These are phyloP conservation scores for Coix lacrymajobi DNA, from an alignment of 176 grass and related monocot genomes.

Conservation along the genomic window DNA sequence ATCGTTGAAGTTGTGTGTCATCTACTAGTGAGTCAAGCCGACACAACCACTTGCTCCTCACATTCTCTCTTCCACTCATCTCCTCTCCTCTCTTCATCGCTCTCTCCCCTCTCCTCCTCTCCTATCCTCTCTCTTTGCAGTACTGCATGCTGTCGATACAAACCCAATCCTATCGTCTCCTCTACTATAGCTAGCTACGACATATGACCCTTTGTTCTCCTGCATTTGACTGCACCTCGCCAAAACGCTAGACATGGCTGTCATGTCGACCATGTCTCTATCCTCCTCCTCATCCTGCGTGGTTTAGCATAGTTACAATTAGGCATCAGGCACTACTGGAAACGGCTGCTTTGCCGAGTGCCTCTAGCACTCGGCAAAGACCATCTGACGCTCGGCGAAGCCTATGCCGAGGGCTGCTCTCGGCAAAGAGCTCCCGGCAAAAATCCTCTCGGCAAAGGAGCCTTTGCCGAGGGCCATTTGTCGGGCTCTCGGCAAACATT, in stretches of 20 bases:
- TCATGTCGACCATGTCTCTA: too few species aligned
- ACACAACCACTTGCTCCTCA: background rate
- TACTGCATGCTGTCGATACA: background rate
- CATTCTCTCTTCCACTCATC: background rate
- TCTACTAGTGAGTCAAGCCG: background rate
- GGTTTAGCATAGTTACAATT: too few species aligned
- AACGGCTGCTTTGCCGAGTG: too few species aligned
- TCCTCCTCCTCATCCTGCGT: too few species aligned
- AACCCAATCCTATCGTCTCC: background rate
- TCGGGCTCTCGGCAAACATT: too few species aligned
- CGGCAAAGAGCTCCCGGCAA: too few species aligned
- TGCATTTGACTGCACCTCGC: background rate
- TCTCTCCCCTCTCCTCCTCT: background rate
- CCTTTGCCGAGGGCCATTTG: too few species aligned
- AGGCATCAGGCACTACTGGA: too few species aligned
- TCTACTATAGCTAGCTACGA: background rate
- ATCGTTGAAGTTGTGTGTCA: fast-evolving
- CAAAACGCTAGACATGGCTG: background rate
- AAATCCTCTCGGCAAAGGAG: too few species aligned
- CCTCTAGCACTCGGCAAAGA: too few species aligned
- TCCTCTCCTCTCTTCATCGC: background rate
- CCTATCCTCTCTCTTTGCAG: background rate
- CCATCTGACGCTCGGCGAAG: too few species aligned
- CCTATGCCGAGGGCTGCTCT: too few species aligned
- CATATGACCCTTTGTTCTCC: background rate